Percentiles rank a stretch among this genome's conserved stretches.
phyloP scores from a whole-genome alignment of 2,329 filamentous ascomycete species.

The Mycogone perniciosa region DNA sequence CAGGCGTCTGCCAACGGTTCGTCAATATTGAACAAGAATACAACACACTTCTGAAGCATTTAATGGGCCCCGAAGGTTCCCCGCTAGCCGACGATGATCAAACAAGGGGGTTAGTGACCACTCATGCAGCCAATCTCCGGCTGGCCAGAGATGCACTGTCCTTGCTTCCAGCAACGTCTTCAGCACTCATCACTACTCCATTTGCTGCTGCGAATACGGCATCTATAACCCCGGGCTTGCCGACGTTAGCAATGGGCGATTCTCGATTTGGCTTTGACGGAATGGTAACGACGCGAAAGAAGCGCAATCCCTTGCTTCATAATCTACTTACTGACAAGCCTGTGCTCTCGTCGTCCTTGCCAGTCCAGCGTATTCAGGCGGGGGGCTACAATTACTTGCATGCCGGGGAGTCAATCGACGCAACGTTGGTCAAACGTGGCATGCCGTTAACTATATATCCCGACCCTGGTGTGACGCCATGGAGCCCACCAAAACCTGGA shows the following conservation, averaged over 20 bases:
- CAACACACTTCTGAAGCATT: constrained; percentile 56
- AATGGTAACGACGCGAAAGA: constrained; percentile 48
- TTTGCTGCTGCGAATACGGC: constrained; percentile 60
- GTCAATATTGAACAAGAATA: constrained; percentile 94
- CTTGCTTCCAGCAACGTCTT: constrained; percentile 75
- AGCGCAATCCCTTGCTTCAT: constrained; percentile 82
- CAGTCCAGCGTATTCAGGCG: constrained; percentile 55
- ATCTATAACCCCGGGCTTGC: constrained; percentile 30
- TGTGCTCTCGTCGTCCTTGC: constrained; percentile 83
- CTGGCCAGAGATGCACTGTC: constrained; percentile 64
- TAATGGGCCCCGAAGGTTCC: constrained; percentile 34
- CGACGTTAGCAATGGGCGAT: constrained; percentile 38
- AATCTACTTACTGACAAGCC: constrained; percentile 95
- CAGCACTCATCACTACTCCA: constrained; percentile 83
- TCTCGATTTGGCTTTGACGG: constrained; percentile 42
- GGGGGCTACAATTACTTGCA: constrained; percentile 28
- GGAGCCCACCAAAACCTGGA: constrained; percentile 59
- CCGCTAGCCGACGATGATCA: constrained; percentile 26
- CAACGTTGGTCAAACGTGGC: constrained; percentile 84
- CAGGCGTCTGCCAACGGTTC: constrained; percentile 47
- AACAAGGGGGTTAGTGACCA: constrained; percentile 24
- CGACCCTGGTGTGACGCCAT: constrained; percentile 61
- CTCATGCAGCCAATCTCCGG: constrained; percentile 64
- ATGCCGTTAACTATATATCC: constrained; percentile 85
- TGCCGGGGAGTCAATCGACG: constrained; percentile 32